Base-by-base conservation (phyloP, 306 rosid species). In the Sicyos baderoa region DNA sequence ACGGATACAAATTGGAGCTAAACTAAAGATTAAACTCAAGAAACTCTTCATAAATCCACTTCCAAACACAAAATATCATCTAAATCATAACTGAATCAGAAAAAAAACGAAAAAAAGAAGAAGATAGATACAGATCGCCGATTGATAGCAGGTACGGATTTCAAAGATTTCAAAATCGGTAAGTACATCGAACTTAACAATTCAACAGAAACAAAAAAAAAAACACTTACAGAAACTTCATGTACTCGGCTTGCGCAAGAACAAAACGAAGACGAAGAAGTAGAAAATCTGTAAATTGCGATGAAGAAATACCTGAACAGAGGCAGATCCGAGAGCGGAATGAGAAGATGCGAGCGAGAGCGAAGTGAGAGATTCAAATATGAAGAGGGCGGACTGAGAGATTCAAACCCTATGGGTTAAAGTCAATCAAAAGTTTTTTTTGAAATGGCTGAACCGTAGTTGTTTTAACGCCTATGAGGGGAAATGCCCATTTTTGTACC, bases 381-480 rank as follows among this genome's bases (percentile, higher is more conserved):
- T n/a, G 17, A 60, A 73, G 76, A 64, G n/a, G 76, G 70, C 70
- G 76, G 56, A 15, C 56, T 29, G 70, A 6, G 48, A 73, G 76
- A 73, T 73, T 73, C 76, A 73, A 73, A 73, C 76, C 76, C 87
- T 83, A 76, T 73, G 57, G 57, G 55, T 76, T 77, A 82, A 81
- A 6, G 40, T 82, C 84, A 75, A 80, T 48, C 37, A 48, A 49
- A n/a, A 27, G 5, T 44, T 11, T 21, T 60, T 73, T 40, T 84
- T n/a, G 21, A 12, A 6, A 4, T 12, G 3, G 4, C 3, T 74
- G 13, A 54, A 78, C 84, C 83, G 87, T 22, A 0, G 0, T 0
- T 79, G 82, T 79, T 9, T 49, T n/a, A 65, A 75, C 85, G 81
- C 81, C 80, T 75, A 0, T 8, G 65, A 58, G 3, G 25, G 5